Evolutionary conservation across 1,284 basidiomycete genomes (phyloP), one percentile per base, ranked within the genome.

Genomic region (Pterulicium gracile): DNA sequence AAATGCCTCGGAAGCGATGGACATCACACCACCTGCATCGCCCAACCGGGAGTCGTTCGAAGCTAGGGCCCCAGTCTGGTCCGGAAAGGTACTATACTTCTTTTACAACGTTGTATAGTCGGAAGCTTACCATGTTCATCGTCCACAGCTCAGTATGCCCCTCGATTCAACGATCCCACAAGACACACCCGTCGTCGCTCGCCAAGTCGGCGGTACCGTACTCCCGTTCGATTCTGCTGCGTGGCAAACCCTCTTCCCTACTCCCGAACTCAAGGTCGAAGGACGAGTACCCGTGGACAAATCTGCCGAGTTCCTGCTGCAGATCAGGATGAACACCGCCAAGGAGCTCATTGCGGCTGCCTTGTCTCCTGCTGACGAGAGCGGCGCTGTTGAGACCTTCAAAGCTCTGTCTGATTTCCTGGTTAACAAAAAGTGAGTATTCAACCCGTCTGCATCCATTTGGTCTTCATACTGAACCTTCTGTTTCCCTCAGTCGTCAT

Each of bases 311-410:
- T 93, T 87, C 61, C 66, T 94, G 22, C 68, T 82, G 5, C 81
- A 86, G 51, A 82, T 77, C 58, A 70, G 87, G 45, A 62, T 92
- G 61, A 88, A 83, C 52, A 67, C 81, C 0, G 63, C 75, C n/a
- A 88, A 85, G 57, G 89, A 93, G 57, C 69, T 93, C 3, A 70
- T 90, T 44, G 81, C 81, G 0, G 86, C 82, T 20, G 79, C 77
- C 1, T 82, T 92, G 53, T 72, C 72, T 1, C 73, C 86, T 0
- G 64, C 65, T 2, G 59, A 67, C 0, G 66, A 67, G 15, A 56
- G 57, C 1, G 69, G 71, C 44, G 66, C 69, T 43, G 58, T 57
- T n/a, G 66, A 65, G 3, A 22, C 5, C 7, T 86, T 88, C 62
- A 69, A 77, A 48, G 63, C 72, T 10, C 63, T 93, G 34, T 73